A percentile compares a stretch with the other conserved stretches of the same genome.
phyloP scores from a whole-genome alignment of 108 stramenopile species.

The Cylindrotheca closterium region DNA sequence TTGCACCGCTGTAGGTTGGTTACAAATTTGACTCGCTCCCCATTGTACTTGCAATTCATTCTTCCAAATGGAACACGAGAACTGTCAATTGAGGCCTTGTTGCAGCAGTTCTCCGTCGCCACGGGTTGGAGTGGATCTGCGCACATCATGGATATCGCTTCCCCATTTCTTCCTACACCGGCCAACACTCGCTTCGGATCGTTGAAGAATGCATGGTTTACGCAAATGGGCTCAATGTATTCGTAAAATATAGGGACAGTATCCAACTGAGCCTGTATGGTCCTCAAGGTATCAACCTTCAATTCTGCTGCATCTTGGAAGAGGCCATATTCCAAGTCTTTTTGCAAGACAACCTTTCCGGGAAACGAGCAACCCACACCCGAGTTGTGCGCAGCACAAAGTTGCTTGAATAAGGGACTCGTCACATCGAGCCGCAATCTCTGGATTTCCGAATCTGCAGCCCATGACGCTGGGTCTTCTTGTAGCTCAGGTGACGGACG shows the following conservation, averaged over 20 bases:
- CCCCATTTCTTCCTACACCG: too few species aligned
- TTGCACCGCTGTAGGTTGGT: too few species aligned
- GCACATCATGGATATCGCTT: too few species aligned
- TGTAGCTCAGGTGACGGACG: constrained; percentile 10
- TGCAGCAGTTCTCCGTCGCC: too few species aligned
- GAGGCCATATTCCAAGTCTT: constrained; percentile 45
- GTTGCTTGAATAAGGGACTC: constrained; percentile 26
- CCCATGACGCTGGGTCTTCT: constrained; percentile 21
- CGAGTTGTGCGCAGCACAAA: constrained; percentile 37
- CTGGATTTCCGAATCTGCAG: constrained; percentile 17
- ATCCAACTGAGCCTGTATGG: too few species aligned
- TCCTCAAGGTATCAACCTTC: constrained; percentile 49
- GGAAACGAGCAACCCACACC: constrained; percentile 33
- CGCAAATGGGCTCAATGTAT: constrained; percentile 61
- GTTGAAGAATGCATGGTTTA: constrained; percentile 51
- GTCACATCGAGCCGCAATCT: too few species aligned
- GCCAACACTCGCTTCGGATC: constrained; percentile 53
- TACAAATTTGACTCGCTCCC: too few species aligned
- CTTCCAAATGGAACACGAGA: too few species aligned
- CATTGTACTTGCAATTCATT: too few species aligned
- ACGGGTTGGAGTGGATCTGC: too few species aligned
- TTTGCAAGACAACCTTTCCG: constrained; percentile 35
- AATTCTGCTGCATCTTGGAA: constrained; percentile 57
- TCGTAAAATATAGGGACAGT: constrained; percentile 57
- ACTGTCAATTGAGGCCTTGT: too few species aligned